These are phyloP conservation scores for Ascochyta pisi DNA, from an alignment of 2,329 filamentous ascomycete genomes.

Conservation along the genomic window DNA sequence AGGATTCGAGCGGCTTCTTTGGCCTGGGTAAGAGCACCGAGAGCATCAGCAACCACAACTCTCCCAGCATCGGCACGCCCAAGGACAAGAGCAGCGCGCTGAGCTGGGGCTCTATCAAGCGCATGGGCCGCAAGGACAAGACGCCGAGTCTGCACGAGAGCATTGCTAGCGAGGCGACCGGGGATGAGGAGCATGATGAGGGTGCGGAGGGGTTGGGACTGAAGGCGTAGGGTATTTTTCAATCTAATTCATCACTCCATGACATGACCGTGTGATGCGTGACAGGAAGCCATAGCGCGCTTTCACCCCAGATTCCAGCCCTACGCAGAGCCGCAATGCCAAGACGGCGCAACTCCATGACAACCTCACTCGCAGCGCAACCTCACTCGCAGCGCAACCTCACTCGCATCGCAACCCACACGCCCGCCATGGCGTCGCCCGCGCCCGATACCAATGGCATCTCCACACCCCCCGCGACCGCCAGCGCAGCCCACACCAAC, in stretches of 20 bases:
- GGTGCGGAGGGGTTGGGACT: constrained; percentile 26
- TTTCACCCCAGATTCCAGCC: constrained; percentile 25
- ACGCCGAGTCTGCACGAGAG: constrained; percentile 57
- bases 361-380: constrained; percentile 2
- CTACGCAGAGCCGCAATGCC: constrained; percentile 23
- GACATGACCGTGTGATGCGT: too few species aligned
- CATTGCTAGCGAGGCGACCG: constrained; percentile 50
- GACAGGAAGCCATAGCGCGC: neutral
- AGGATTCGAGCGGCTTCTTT: constrained; percentile 37
- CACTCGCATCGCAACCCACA: constrained; percentile 10
- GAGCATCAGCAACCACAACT: constrained; percentile 39
- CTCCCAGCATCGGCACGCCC: constrained; percentile 46
- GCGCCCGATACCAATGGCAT: constrained; percentile 48
- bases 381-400: constrained; percentile 6
- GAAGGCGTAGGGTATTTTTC: constrained; percentile 9
- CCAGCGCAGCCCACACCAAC: constrained; percentile 37
- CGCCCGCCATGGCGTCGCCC: constrained; percentile 47
- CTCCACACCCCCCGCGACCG: constrained; percentile 47
- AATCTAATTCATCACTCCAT: neutral
- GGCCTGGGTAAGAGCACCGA: constrained; percentile 37
- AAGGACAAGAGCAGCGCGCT: constrained; percentile 50
- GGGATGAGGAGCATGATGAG: constrained; percentile 49
- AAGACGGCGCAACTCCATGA: constrained; percentile 9
- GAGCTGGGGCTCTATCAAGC: constrained; percentile 55
- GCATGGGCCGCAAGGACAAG: constrained; percentile 53